Conservation (phyloP, 1,284 basidiomycete genomes). For the Microbotryum violaceum region DNA sequence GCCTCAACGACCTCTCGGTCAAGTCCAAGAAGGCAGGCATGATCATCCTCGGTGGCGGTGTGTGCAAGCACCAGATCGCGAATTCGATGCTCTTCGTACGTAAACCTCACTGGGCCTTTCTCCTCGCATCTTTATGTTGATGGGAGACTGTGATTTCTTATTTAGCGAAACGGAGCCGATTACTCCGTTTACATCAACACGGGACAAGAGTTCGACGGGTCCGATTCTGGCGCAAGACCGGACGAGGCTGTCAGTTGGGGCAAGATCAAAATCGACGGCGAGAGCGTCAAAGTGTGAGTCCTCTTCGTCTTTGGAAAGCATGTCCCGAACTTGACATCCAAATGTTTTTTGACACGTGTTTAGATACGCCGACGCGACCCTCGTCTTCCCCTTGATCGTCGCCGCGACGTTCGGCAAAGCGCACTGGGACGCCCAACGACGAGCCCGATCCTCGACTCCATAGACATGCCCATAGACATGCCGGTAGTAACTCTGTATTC, state of each 20-base stretch:
- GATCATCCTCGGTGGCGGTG: constrained; percentile 95
- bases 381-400: constrained; percentile 83
- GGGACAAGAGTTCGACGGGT: constrained; percentile 97
- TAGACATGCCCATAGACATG: no score
- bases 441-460: no score
- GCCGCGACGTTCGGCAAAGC: constrained; percentile 55
- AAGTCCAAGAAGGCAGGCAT: constrained; percentile 91
- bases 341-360: no score
- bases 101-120: constrained; percentile 10
- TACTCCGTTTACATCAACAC: constrained; percentile 98
- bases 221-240: constrained; percentile 91
- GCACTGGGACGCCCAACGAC: constrained; percentile 41
- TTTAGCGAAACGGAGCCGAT: constrained; percentile 91
- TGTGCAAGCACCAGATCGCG: constrained; percentile 98
- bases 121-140: constrained; percentile 8
- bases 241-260: constrained; percentile 99
- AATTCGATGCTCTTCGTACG: constrained; percentile 97
- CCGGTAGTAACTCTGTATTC: no score
- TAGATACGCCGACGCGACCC: constrained; percentile 64
- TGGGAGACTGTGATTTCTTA: neutral
- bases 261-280: constrained; percentile 84
- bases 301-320: constrained; percentile 5
- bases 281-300: constrained; percentile 72
- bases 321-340: no score
- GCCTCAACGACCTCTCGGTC: constrained; percentile 82